Percentiles rank a stretch among this genome's conserved stretches.
phyloP scores from a whole-genome alignment of 257 asterid genomes.

The Marsdenia floribunda region DNA sequence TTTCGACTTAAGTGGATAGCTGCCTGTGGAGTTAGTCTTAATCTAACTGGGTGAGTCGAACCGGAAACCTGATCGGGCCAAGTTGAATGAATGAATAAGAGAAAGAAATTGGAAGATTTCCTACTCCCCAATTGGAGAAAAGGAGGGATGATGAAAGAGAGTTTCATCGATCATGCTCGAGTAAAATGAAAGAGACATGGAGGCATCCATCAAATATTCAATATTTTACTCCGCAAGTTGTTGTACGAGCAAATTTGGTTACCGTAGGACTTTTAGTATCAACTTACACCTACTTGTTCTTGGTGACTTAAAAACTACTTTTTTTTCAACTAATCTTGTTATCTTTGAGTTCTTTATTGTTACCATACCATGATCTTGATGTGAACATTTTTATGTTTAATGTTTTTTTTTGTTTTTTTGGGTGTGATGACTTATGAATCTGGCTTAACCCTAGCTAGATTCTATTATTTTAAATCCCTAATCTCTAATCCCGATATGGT shows the following conservation, averaged over 20 bases:
- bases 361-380: neutral
- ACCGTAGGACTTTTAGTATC: neutral
- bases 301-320: neutral
- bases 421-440: neutral
- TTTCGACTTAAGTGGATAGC: neutral
- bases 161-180: neutral
- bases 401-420: neutral
- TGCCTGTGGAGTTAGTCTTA: neutral
- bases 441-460: neutral
- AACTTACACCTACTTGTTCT: neutral
- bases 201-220: neutral
- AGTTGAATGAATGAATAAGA: neutral
- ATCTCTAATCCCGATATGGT: neutral
- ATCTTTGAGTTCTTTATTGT: conserved; percentile 4
- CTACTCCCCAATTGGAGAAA: no score
- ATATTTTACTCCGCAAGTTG: neutral
- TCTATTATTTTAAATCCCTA: neutral
- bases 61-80: neutral
- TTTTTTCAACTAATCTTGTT: conserved; percentile 12
- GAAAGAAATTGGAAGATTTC: no score
- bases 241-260: neutral
- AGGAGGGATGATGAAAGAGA: no score
- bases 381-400: neutral
- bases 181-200: neutral
- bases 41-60: neutral